These are phyloP conservation scores for Oldenlandia corymbosa DNA, from an alignment of 257 asterid genomes.

Conservation along the genomic window DNA sequence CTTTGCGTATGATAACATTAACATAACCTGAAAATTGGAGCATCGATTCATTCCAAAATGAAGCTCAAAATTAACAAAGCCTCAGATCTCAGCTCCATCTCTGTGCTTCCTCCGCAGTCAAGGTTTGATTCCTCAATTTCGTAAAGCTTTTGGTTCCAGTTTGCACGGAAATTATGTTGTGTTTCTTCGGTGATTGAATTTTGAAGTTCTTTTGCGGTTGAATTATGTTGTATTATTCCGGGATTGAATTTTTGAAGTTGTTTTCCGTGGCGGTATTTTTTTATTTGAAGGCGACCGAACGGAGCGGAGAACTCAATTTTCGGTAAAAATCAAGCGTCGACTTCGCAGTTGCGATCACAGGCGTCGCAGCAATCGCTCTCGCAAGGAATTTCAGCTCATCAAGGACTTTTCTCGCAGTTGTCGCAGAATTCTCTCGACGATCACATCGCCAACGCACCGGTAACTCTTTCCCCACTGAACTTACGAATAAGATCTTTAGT, in stretches of 20 bases:
- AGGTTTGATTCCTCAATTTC: constrained; percentile 42
- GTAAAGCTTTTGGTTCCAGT: background rate
- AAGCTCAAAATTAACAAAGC: constrained; percentile 86
- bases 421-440: constrained; percentile 83
- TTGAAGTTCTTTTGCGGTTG: background rate
- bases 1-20: too few relatives aligned
- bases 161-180: background rate
- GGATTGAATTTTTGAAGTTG: background rate
- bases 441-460: constrained; percentile 52
- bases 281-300: constrained; percentile 45
- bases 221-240: too few relatives aligned
- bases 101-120: constrained; percentile 89
- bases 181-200: background rate
- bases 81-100: constrained; percentile 82
- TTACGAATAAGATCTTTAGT: background rate
- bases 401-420: constrained; percentile 68
- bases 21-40: too few relatives aligned
- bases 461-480: constrained; percentile 8
- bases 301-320: constrained; percentile 55
- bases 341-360: constrained; percentile 39
- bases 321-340: constrained; percentile 52
- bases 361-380: constrained; percentile 70
- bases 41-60: constrained; percentile 34
- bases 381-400: constrained; percentile 89
- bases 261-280: background rate